Evolutionary conservation across 1,284 basidiomycete species (phyloP).

Genomic region (Peniophora sp.): DNA sequence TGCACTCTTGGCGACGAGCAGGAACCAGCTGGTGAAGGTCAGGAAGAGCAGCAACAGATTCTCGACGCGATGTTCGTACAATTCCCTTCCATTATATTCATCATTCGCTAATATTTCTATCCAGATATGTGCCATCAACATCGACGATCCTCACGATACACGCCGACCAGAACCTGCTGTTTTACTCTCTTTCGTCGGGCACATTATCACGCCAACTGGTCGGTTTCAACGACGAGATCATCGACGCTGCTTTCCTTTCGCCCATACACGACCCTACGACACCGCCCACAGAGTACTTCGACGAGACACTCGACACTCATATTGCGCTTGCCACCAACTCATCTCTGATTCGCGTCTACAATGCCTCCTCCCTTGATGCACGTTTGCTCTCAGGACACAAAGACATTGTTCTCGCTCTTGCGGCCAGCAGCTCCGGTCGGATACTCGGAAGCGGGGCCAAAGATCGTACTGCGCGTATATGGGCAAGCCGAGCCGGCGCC

Average conservation of each 20-base stretch:
- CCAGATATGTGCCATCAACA: conserved; percentile 61
- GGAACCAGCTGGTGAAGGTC: conserved; percentile 38
- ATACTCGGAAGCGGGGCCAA: conserved; percentile 88
- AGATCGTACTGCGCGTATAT: conserved; percentile 83
- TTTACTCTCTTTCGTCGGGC: conserved; percentile 65
- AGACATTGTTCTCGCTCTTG: conserved; percentile 88
- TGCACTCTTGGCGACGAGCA: conserved; percentile 53
- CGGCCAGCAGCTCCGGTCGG: conserved; percentile 57
- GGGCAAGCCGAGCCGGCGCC: conserved; percentile 42
- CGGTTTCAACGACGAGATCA: conserved; percentile 98
- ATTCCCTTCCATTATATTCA: conserved; percentile 12
- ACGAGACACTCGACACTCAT: conserved; percentile 45
- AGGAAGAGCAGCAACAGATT: conserved; percentile 76
- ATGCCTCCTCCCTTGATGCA: conserved; percentile 64
- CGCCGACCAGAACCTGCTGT: conserved; percentile 94
- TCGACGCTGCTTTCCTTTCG: conserved; percentile 79
- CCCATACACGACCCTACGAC: conserved; percentile 19
- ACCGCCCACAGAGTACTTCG: conserved; percentile 4
- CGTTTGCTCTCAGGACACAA: conserved; percentile 82
- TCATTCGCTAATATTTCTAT: conserved; percentile 4
- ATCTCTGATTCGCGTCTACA: conserved; percentile 84
- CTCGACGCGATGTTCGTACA: conserved; percentile 57
- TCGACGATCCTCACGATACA: conserved; percentile 83
- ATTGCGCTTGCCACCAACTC: conserved; percentile 96
- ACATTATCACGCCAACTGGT: conserved; percentile 79